Conservation (phyloP, 106 monocot species). For the Dendrobium nobile region DNA sequence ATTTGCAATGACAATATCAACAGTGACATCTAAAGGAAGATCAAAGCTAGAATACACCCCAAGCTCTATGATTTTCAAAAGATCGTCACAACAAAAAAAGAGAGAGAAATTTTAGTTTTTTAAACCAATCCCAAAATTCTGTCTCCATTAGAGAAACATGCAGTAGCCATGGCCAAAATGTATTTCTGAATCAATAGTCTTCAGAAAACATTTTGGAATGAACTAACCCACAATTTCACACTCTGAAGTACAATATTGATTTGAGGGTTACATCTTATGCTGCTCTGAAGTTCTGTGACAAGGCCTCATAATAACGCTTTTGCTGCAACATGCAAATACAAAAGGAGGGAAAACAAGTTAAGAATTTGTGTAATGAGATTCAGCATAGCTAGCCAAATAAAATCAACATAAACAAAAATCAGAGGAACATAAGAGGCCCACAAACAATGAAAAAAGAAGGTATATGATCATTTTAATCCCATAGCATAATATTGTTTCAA, state of each 20-base stretch:
- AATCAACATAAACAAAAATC: neutral
- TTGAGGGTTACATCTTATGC: constrained; percentile 4
- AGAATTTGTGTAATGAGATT: neutral
- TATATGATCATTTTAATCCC: neutral
- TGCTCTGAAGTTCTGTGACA: constrained; percentile 18
- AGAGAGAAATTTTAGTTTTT: too few relatives aligned
- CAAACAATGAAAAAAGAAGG: neutral
- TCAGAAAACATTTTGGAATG: neutral
- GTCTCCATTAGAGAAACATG: constrained; percentile 5
- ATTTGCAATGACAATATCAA: too few relatives aligned
- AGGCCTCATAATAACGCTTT: constrained; percentile 42
- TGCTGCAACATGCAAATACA: constrained; percentile 21
- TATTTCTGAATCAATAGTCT: too few relatives aligned
- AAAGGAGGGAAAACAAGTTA: neutral
- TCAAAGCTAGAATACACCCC: too few relatives aligned
- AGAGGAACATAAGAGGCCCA: neutral
- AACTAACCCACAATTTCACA: too few relatives aligned
- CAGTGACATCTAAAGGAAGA: too few relatives aligned
- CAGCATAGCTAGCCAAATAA: neutral
- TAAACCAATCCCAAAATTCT: too few relatives aligned
- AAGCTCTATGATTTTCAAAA: too few relatives aligned
- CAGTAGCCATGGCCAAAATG: too few relatives aligned
- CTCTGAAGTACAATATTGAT: neutral
- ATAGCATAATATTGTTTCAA: too few relatives aligned
- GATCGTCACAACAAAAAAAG: too few relatives aligned